Evolutionary conservation across 2,329 filamentous ascomycete species (phyloP).

Genomic region (Alternaria longipes): DNA sequence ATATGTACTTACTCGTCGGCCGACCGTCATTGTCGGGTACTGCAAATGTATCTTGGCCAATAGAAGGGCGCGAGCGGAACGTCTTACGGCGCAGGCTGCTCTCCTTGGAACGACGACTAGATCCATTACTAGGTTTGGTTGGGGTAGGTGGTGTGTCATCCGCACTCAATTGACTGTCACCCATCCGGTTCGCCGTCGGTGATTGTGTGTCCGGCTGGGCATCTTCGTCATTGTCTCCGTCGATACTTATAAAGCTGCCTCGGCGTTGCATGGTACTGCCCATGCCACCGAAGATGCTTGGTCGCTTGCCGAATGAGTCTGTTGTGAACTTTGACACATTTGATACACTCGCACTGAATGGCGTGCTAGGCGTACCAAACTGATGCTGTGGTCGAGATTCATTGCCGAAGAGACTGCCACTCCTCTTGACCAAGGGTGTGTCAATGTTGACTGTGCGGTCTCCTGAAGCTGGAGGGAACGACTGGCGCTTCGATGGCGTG

Average conservation of each 20-base stretch:
- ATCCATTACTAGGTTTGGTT: slow-evolving; percentile 73
- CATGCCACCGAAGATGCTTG: slow-evolving; percentile 68
- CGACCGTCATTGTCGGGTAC: slow-evolving; percentile 46
- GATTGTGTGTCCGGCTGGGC: slow-evolving; percentile 58
- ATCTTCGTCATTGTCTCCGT: slow-evolving; percentile 82
- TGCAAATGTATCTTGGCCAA: slow-evolving; percentile 59
- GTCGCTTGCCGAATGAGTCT: slow-evolving; percentile 72
- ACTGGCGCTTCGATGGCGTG: slow-evolving; percentile 93
- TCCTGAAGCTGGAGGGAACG: slow-evolving; percentile 69
- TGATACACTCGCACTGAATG: slow-evolving; percentile 72
- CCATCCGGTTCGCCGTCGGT: slow-evolving; percentile 61
- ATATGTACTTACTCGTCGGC: slow-evolving; percentile 51
- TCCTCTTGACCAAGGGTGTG: slow-evolving; percentile 53
- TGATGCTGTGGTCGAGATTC: slow-evolving; percentile 72
- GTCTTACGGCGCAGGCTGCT: slow-evolving; percentile 62
- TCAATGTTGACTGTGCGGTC: slow-evolving; percentile 45
- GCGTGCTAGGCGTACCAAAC: slow-evolving; percentile 82
- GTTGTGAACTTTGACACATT: slow-evolving; percentile 69
- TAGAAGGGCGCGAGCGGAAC: slow-evolving; percentile 56
- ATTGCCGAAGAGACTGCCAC: slow-evolving; percentile 67
- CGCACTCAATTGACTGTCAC: slow-evolving; percentile 65
- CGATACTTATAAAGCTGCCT: slow-evolving; percentile 81
- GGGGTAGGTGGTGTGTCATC: slow-evolving; percentile 94
- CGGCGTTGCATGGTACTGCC: slow-evolving; percentile 63
- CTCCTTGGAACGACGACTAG: slow-evolving; percentile 58